Evolutionary conservation across 2,329 filamentous ascomycete species (phyloP), one percentile per base, ranked within the genome.

Genomic region (Hymenoscyphus scutula): DNA sequence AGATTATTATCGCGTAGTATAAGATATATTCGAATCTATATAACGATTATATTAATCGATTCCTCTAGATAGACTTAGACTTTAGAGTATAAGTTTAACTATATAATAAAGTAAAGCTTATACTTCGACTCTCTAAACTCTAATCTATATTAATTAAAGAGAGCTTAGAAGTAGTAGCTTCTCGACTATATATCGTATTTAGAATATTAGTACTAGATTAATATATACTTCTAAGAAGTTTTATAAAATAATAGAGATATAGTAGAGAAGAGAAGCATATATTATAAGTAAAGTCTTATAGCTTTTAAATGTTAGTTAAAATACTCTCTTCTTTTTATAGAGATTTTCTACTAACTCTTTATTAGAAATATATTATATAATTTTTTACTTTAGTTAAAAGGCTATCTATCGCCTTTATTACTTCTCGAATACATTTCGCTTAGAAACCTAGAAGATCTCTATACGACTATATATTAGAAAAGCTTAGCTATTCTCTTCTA

Each of bases 221-320:
- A 38, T 56, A 34, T 60, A 53, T 64, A 72, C 65, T 25, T n/a
- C 68, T 3, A 74, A 73, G 58, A 23, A 63, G 62, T 69, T 70
- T 53, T 48, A 56, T n/a, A 37, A 57, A 13, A 56, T 37, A 37
- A 65, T 17, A 53, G 34, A 41, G 34, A 54, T 27, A 10, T 6
- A 53, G 5, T 73, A 68, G 70, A 8, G 19, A n/a, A 65, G 53
- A 19, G 69, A 72, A 65, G 67, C 63, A 55, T 15, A 38, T 37
- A 70, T 71, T 54, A 70, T 72, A 65, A n/a, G 51, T 3, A 57
- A 62, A 58, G 38, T 71, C 57, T 64, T 60, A 53, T 66, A 71
- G 29, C 53, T 55, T 10, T 55, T 25, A 55, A 55, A 55, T 32
- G 53, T 55, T 15, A 17, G 29, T 32, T 55, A 30, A 30, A 30